Base-by-base conservation (phyloP, 2,329 filamentous ascomycete genomes). In the Byssothecium circinans region DNA sequence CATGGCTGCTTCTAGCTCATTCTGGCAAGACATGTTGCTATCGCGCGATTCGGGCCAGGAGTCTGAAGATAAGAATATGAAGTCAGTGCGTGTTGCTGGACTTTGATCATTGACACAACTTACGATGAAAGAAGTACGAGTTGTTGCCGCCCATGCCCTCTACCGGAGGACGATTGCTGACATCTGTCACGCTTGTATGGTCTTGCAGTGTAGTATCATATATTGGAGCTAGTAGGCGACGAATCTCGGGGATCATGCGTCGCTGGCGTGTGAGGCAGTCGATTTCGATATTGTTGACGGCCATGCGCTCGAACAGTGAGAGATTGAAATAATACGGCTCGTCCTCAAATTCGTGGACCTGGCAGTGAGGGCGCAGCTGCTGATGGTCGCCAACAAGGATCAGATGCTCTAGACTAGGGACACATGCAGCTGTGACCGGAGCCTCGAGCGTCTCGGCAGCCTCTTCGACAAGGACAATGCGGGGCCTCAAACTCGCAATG, bases 351-450 rank as follows among this genome's bases (percentile, higher is more conserved):
- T 80, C 78, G 2, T 71, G 73, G 1, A 87, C 75, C 36, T 86
- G 80, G 47, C 85, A 88, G 37, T 85, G 81, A 0, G 85, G 89
- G 8, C 84, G 81, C 2, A 95, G 75, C 62, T 95, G 90, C 67
- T 89, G 81, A 57, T 95, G 89, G 61, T 95, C 89, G 1, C 90
- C 89, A 0, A 95, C 82, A 1, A 87, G 74, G 43, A 87, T 81
- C 25, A 87, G 71, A 49, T 88, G 84, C 56, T 88, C 73, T 2
- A 88, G 60, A 2, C 80, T 80, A 18, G 84, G 78, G 27, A 87
- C 65, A 62, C 84, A 85, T 11, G 81, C 79, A 5, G 77, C 81
- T 8, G 79, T 74, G 36, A 87, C 74, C 1, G 81, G 82, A 6
- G 82, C 81, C 62, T 89, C 86, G 5, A 85, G 78, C 0, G 86